Conservation (phyloP, 306 rosid genomes). For the Canavalia ensiformis region DNA sequence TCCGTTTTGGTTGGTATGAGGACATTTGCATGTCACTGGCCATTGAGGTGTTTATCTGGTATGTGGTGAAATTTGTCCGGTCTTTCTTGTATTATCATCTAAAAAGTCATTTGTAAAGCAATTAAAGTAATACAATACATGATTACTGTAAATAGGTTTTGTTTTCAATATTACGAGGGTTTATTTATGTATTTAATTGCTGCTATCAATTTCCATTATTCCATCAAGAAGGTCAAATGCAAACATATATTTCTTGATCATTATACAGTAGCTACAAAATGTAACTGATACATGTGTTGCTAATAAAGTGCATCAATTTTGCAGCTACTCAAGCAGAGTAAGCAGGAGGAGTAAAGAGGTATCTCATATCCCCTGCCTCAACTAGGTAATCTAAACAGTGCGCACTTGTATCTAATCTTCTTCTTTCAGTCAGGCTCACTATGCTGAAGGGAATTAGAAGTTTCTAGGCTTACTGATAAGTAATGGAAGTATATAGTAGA, state of each 20-base stretch:
- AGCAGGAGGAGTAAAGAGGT: neutral
- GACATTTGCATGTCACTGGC: neutral
- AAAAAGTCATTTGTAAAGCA: neutral
- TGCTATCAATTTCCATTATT: conserved; percentile 14
- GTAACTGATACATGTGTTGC: neutral
- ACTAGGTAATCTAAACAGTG: neutral
- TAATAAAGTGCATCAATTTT: conserved; percentile 16
- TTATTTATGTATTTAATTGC: neutral
- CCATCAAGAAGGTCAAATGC: neutral
- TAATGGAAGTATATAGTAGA: neutral
- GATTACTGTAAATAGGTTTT: neutral
- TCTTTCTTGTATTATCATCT: neutral
- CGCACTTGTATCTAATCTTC: neutral
- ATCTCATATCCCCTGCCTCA: neutral
- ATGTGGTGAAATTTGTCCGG: neutral
- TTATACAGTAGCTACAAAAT: neutral
- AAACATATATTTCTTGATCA: neutral
- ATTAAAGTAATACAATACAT: neutral
- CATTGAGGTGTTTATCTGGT: conserved; percentile 3
- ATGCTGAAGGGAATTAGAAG: neutral
- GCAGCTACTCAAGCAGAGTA: neutral
- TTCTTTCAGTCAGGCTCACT: neutral
- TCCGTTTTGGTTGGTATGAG: conserved; percentile 8
- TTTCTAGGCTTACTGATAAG: conserved; percentile 3
- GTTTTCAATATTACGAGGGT: neutral